Percentiles rank a stretch among this genome's conserved stretches.
Evolutionary conservation across 768 basidiomycete species (phyloP).

Genomic region (Phaeotremella skinneri): DNA sequence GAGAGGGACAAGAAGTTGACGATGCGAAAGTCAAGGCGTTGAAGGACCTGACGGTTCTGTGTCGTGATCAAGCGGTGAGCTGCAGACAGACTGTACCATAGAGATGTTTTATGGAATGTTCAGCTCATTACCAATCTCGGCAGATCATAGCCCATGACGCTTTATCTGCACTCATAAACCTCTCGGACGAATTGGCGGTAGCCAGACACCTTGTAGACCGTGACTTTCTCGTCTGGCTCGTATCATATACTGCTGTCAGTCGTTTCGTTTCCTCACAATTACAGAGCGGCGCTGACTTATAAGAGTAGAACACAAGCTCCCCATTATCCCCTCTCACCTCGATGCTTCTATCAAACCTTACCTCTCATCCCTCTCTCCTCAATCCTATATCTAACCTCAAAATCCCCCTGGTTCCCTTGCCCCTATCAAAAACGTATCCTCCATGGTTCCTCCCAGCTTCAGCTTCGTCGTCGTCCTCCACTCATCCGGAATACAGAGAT

Average conservation of each 20-base stretch:
- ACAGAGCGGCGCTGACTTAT: conserved; percentile 11
- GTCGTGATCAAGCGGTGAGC: conserved; percentile 76
- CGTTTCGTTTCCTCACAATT: not conserved
- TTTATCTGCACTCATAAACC: conserved; percentile 86
- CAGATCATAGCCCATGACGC: conserved; percentile 92
- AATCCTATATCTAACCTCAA: conserved; percentile 63
- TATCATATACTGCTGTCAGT: conserved; percentile 85
- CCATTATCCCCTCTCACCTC: conserved; percentile 88
- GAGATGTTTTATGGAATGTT: not conserved
- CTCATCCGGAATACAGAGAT: conserved; percentile 64
- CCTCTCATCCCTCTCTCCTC: conserved; percentile 69
- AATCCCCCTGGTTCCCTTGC: conserved; percentile 58
- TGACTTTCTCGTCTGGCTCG: conserved; percentile 72
- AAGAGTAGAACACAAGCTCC: conserved; percentile 74
- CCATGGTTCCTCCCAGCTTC: conserved; percentile 72
- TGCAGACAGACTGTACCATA: not conserved
- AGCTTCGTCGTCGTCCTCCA: conserved; percentile 72
- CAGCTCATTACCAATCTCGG: not conserved
- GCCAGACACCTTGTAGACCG: conserved; percentile 66
- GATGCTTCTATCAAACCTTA: conserved; percentile 97
- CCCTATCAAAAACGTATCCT: conserved; percentile 49
- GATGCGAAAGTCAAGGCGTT: conserved; percentile 58
- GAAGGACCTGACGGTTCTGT: conserved; percentile 77
- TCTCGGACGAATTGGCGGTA: conserved; percentile 77
- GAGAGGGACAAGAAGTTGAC: conserved; percentile 53